Evolutionary conservation across 257 asterid genomes (phyloP).

Genomic region (Solanum chiquidenum): DNA sequence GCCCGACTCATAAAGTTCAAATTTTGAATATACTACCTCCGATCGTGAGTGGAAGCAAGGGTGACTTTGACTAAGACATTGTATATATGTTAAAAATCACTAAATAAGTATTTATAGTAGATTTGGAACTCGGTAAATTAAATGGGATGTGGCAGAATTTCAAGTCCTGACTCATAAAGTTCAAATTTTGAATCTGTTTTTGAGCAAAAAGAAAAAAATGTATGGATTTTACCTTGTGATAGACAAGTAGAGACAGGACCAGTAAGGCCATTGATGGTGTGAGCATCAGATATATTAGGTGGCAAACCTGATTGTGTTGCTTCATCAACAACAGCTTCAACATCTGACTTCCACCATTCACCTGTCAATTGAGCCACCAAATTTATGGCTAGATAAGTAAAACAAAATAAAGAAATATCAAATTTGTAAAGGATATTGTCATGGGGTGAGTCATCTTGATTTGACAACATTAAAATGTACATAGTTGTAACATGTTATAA

Average conservation of each 20-base stretch:
- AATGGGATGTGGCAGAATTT: background rate
- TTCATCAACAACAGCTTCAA: constrained; percentile 44
- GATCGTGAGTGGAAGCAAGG: background rate
- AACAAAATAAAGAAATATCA: background rate
- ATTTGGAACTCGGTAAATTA: background rate
- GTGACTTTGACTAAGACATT: background rate
- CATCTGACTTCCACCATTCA: constrained; percentile 90
- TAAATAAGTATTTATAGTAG: background rate
- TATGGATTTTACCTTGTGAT: constrained; percentile 8
- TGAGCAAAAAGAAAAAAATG: fast-evolving
- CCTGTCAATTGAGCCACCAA: constrained; percentile 21
- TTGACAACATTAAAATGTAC: background rate
- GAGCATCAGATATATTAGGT: constrained; percentile 70
- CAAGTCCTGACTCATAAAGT: background rate
- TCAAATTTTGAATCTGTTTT: background rate
- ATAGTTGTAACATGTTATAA: background rate
- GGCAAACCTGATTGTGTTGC: constrained; percentile 47
- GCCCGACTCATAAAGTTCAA: background rate
- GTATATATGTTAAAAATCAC: no score
- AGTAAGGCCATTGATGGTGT: constrained; percentile 55
- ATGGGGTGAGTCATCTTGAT: background rate
- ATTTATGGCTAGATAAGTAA: background rate
- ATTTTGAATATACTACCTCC: background rate
- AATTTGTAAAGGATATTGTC: background rate
- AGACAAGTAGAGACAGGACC: constrained; percentile 31